Evolutionary conservation across 768 basidiomycete genomes (phyloP).

Genomic region (Mycena belliarum): DNA sequence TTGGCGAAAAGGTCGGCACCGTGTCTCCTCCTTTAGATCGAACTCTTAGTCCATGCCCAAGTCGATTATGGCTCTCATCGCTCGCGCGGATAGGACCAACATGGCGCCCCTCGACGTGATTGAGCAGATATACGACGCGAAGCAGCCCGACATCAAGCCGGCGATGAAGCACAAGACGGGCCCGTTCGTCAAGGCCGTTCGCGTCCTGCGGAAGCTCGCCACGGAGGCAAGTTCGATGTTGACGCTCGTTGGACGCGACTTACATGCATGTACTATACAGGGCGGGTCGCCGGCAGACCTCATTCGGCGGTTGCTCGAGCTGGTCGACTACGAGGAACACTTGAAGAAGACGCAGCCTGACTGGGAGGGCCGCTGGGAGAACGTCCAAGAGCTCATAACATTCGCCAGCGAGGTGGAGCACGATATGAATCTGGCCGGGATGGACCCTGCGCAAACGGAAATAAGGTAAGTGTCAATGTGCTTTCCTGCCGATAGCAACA

Average conservation of each 20-base stretch:
- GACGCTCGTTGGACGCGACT: background rate
- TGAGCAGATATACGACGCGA: conserved; percentile 64
- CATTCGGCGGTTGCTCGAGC: conserved; percentile 55
- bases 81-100: conserved; percentile 51
- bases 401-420: conserved; percentile 63
- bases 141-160: conserved; percentile 65
- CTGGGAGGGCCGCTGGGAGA: conserved; percentile 79
- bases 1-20: conserved; percentile 73
- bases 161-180: conserved; percentile 63
- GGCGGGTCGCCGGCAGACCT: conserved; percentile 62
- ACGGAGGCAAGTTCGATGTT: conserved; percentile 43
- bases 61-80: conserved; percentile 62
- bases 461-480: too few species aligned
- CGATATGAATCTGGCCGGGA: conserved; percentile 26
- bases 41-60: conserved; percentile 26
- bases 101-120: conserved; percentile 58
- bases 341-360: conserved; percentile 73
- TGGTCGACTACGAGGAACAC: conserved; percentile 67
- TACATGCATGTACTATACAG: conserved; percentile 39
- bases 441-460: conserved; percentile 8
- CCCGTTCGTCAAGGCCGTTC: conserved; percentile 59
- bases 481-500: too few species aligned
- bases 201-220: conserved; percentile 52
- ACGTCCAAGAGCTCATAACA: conserved; percentile 82
- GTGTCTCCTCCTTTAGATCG: background rate